phyloP scores from a whole-genome alignment of 306 rosid species.

The Prunus salicina region DNA sequence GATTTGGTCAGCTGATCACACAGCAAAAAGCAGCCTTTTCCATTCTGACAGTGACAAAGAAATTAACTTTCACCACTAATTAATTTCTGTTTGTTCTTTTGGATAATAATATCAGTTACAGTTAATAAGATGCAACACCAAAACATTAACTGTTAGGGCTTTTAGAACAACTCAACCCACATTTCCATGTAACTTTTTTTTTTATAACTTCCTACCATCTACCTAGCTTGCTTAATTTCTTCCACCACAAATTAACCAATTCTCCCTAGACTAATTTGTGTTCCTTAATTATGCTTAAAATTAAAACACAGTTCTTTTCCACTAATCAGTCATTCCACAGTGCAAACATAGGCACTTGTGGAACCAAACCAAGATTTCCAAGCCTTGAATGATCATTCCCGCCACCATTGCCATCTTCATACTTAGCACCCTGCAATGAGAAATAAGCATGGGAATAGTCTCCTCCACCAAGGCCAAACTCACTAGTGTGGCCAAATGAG shows the following conservation, averaged over 20 bases:
- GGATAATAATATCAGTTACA: neutral
- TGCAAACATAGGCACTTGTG: conserved; percentile 79
- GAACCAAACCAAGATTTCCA: conserved; percentile 60
- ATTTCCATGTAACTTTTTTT: neutral
- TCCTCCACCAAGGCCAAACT: conserved; percentile 47
- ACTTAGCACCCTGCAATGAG: conserved; percentile 51
- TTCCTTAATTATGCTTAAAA: neutral
- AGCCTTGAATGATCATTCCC: conserved; percentile 46
- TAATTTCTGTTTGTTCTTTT: neutral
- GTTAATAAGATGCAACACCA: conserved; percentile 1
- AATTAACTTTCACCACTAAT: neutral
- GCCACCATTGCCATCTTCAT: conserved; percentile 52
- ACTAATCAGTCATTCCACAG: conserved; percentile 61
- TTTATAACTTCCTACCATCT: neutral
- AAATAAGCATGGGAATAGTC: conserved; percentile 66
- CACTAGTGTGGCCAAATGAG: conserved; percentile 30
- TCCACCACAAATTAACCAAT: conserved; percentile 7
- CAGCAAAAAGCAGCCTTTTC: neutral
- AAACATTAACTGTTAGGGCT: neutral
- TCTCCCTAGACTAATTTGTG: neutral
- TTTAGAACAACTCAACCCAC: neutral
- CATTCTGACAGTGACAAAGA: neutral
- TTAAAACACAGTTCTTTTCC: no score
- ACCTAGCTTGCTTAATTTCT: conserved; percentile 7
- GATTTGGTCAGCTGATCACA: neutral